Conservation (phyloP, 345 rosid species). For the Anacardium occidentale region DNA sequence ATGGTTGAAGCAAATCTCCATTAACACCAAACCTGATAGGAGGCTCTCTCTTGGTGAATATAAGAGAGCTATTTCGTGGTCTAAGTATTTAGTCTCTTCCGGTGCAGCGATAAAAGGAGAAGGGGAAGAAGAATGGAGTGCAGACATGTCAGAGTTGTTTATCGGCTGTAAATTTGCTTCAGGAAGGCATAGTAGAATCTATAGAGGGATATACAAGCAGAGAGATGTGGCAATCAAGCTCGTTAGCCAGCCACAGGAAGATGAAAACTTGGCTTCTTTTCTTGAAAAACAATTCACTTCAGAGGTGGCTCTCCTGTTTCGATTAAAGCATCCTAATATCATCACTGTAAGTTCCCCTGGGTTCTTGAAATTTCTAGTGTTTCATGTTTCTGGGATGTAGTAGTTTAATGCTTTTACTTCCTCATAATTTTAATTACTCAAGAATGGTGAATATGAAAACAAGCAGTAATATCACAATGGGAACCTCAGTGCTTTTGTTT, state of each 20-base stretch:
- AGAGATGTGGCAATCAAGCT: conserved; percentile 75
- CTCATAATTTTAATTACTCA: conserved; percentile 1
- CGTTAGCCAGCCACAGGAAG: conserved; percentile 73
- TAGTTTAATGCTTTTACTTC: neutral
- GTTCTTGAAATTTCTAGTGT: neutral
- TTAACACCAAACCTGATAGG: conserved; percentile 50
- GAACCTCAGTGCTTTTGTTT: conserved; percentile 9
- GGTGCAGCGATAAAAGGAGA: conserved; percentile 75
- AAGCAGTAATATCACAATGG: too few species aligned
- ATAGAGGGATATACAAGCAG: conserved; percentile 70
- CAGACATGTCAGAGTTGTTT: conserved; percentile 73
- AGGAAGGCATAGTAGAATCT: conserved; percentile 77
- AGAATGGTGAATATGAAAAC: neutral
- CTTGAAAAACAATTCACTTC: conserved; percentile 71
- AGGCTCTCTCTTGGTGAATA: conserved; percentile 70
- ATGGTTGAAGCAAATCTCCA: conserved; percentile 59
- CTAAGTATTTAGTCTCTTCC: conserved; percentile 73
- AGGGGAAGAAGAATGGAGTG: conserved; percentile 71
- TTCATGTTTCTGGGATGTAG: neutral
- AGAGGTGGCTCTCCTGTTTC: conserved; percentile 67
- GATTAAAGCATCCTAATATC: conserved; percentile 60
- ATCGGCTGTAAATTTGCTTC: conserved; percentile 71
- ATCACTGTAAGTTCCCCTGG: conserved; percentile 47
- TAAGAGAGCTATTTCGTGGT: conserved; percentile 70
- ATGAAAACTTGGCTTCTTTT: conserved; percentile 52